Conservation (phyloP, 345 rosid species). For the Lumnitzera littorea region DNA sequence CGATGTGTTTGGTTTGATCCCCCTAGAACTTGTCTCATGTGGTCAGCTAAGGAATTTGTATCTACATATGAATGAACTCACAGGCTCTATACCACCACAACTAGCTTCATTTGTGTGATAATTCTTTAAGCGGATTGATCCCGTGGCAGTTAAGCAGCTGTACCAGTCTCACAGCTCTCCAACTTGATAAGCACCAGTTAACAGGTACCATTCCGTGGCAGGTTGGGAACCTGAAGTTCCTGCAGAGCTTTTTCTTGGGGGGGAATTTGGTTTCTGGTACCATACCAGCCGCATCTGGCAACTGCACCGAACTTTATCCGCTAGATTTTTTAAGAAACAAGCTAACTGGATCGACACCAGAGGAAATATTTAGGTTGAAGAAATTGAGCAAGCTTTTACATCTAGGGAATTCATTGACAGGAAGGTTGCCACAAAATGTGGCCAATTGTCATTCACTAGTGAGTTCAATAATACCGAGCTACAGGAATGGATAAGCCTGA, state of each 20-base stretch:
- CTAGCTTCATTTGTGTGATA: slow-evolving; percentile 94
- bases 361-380: slow-evolving; percentile 71
- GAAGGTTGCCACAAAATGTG: slow-evolving; percentile 51
- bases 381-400: slow-evolving; percentile 91
- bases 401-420: slow-evolving; percentile 80
- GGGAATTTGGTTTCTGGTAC: slow-evolving; percentile 80
- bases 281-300: slow-evolving; percentile 74
- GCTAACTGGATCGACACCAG: slow-evolving; percentile 79
- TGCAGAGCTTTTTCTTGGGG: slow-evolving; percentile 93
- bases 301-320: slow-evolving; percentile 67
- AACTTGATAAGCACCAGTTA: slow-evolving; percentile 83
- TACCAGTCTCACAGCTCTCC: slow-evolving; percentile 73
- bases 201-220: slow-evolving; percentile 74
- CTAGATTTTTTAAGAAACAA: slow-evolving; percentile 88
- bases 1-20: slow-evolving; percentile 64
- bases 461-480: no score
- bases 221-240: slow-evolving; percentile 57
- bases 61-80: slow-evolving; percentile 90
- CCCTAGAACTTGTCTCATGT: slow-evolving; percentile 73
- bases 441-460: slow-evolving; percentile 73
- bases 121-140: slow-evolving; percentile 53
- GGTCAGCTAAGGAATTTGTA: slow-evolving; percentile 77
- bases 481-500: no score
- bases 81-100: slow-evolving; percentile 72
- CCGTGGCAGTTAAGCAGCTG: slow-evolving; percentile 84